Percentiles rank a stretch among this genome's conserved stretches.
Conservation (phyloP, 1,284 basidiomycete genomes). For the Malassezia sympodialis region DNA sequence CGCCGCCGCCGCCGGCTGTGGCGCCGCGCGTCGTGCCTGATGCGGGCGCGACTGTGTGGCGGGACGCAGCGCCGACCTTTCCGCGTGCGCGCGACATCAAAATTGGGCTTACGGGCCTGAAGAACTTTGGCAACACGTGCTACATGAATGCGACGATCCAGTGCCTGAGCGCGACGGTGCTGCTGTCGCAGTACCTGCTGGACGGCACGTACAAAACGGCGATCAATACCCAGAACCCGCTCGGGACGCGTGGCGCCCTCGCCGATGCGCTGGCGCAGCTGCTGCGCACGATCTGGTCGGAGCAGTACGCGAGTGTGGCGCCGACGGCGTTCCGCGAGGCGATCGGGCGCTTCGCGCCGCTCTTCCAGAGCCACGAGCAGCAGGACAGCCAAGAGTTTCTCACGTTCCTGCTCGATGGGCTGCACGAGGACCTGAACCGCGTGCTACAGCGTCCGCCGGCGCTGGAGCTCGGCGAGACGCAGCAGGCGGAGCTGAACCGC, state of each 20-base stretch:
- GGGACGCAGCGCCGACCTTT: background rate
- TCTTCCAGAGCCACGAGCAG: slow-evolving; percentile 39
- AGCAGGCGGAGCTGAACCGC: slow-evolving; percentile 53
- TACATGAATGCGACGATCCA: slow-evolving; percentile 48
- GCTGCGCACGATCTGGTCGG: slow-evolving; percentile 76
- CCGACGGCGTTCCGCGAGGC: slow-evolving; percentile 76
- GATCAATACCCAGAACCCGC: slow-evolving; percentile 74
- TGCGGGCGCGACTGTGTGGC: background rate
- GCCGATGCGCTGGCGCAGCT: slow-evolving; percentile 74
- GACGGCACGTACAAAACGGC: slow-evolving; percentile 69
- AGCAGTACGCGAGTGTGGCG: slow-evolving; percentile 70
- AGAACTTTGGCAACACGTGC: slow-evolving; percentile 47
- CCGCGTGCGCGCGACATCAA: slow-evolving; percentile 18
- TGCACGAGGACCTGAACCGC: slow-evolving; percentile 29
- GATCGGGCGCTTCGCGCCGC: slow-evolving; percentile 38
- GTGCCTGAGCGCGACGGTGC: slow-evolving; percentile 43
- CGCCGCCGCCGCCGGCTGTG: slow-evolving; percentile 5
- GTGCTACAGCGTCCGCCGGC: slow-evolving; percentile 34
- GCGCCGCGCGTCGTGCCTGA: background rate
- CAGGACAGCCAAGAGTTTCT: slow-evolving; percentile 31
- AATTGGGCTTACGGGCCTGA: slow-evolving; percentile 42
- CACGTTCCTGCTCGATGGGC: slow-evolving; percentile 27
- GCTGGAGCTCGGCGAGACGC: slow-evolving; percentile 35
- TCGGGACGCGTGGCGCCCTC: slow-evolving; percentile 78
- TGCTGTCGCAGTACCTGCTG: slow-evolving; percentile 38